These are phyloP conservation scores for Ceratocystis cacaofunesta DNA, from an alignment of 2,329 filamentous ascomycete species.

Conservation along the genomic window DNA sequence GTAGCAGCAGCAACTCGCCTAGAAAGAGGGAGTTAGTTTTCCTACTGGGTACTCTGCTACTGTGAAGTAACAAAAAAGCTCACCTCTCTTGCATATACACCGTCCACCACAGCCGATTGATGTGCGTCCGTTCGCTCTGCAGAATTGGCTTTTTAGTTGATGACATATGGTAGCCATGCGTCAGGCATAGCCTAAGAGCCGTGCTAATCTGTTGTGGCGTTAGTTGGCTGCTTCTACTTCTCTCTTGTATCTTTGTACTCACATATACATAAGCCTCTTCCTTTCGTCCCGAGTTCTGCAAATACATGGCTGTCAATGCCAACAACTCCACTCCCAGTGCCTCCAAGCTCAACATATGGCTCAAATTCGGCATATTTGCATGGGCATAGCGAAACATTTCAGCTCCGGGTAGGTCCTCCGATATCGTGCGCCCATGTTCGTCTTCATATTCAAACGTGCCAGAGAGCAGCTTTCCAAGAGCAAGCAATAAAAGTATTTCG, in stretches of 20 bases:
- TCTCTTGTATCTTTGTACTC: not conserved
- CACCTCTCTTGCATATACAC: conserved; percentile 24
- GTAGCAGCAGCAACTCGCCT: conserved; percentile 17
- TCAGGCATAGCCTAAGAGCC: conserved; percentile 21
- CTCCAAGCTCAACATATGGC: conserved; percentile 21
- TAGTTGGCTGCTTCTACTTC: not conserved
- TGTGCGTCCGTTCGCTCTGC: conserved; percentile 18
- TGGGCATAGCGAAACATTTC: conserved; percentile 19
- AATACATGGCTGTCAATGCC: conserved; percentile 18
- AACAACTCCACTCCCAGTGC: conserved; percentile 23
- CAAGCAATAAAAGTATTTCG: conserved; percentile 15
- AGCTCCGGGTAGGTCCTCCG: conserved; percentile 15
- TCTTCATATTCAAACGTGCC: conserved; percentile 13
- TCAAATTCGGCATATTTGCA: conserved; percentile 21
- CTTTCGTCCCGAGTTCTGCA: conserved; percentile 17
- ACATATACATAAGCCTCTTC: conserved; percentile 18
- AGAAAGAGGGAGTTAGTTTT: not conserved
- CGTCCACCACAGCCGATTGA: conserved; percentile 23
- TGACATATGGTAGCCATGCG: conserved; percentile 22
- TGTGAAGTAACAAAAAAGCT: not conserved
- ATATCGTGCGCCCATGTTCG: conserved; percentile 10
- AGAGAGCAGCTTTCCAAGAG: conserved; percentile 14
- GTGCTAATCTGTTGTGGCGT: conserved; percentile 20
- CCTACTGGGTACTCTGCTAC: not conserved
- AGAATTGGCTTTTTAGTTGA: conserved; percentile 13